Evolutionary conservation across 148 eudicot species (phyloP).

Genomic region (Amaranthus palmeri): DNA sequence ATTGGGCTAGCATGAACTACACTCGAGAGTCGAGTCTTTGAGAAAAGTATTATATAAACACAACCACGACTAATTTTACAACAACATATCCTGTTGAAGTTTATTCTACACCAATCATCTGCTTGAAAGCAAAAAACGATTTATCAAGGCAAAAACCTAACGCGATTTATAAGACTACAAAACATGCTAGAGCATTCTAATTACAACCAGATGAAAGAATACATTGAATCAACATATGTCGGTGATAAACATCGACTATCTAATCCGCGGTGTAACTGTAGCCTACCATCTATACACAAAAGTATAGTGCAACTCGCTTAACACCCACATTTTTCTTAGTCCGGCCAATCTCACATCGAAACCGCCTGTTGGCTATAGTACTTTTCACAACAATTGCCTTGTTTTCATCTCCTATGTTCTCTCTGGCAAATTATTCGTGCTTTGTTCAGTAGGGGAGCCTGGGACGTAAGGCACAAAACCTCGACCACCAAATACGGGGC

Average conservation of each 20-base stretch:
- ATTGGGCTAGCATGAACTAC: not conserved
- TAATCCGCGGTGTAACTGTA: not conserved
- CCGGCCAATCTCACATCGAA: not conserved
- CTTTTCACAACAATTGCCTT: too few species aligned
- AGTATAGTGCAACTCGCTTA: constrained; percentile 15
- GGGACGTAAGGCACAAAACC: constrained; percentile 65
- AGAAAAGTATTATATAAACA: not conserved
- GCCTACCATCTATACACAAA: constrained; percentile 10
- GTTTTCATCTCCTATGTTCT: constrained; percentile 14
- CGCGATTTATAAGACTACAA: not conserved
- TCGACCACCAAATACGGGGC: constrained; percentile 74
- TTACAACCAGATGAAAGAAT: constrained; percentile 16
- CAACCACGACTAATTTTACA: not conserved
- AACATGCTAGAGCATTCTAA: constrained; percentile 8
- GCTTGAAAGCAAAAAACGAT: too few species aligned
- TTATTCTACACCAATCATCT: too few species aligned
- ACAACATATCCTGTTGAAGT: too few species aligned
- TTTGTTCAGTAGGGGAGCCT: constrained; percentile 43
- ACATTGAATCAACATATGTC: constrained; percentile 9
- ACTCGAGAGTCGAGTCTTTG: not conserved
- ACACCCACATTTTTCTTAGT: not conserved
- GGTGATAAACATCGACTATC: not conserved
- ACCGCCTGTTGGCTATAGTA: not conserved
- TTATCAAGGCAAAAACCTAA: not conserved
- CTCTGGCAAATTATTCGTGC: constrained; percentile 23